Base-by-base conservation (phyloP, 352 stramenopile genomes). In the Phytophthora macrochlamydospora region DNA sequence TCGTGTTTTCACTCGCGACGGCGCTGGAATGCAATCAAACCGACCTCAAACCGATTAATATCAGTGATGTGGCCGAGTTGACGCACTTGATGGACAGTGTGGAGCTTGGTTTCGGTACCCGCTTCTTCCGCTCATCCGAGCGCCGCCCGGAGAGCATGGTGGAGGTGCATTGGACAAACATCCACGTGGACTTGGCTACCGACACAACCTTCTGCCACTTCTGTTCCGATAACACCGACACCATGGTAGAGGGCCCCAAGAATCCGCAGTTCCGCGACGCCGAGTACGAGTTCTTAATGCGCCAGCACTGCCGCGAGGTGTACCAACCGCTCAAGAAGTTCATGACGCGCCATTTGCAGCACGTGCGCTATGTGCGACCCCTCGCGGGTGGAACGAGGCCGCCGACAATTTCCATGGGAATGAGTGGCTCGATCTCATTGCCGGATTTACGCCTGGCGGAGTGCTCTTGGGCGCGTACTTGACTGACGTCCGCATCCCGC, bases 401-500 rank as follows among this genome's bases (percentile, higher is more conserved):
- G 51, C 40, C 18, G 51, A 69, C 28, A 54, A 57, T 18, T 71
- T 69, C 18, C 68, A 62, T 0, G 62, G 67, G 1, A 58, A 67
- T 43, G 51, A 73, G 30, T 68, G 59, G 69, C 46, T 73, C 30
- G 59, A 63, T 35, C 55, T 73, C 18, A 73, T 77, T 38, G 69
- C 59, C 2, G 65, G 69, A 4, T 67, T 73, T 46, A 70, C 69
- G 2, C 8, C 48, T 4, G 45, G 46, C 4, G 56, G 65, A 5
- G 64, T 76, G 30, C 51, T 76, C 28, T 76, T 63, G 24, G 69
- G 69, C 9, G 64, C 73, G 24, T 76, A 70, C 28, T 28, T 76
- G 51, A 73, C 56, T 28, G 59, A 70, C 42, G 48, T 70, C 31
- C 53, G 63, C 24, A 71, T 72, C 24, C 62, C 59, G 2, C 40